Percentiles rank a stretch among this genome's conserved stretches.
These are phyloP conservation scores for Entomophthora muscae DNA, from an alignment of 371 early-diverging fungal species.

Conservation along the genomic window DNA sequence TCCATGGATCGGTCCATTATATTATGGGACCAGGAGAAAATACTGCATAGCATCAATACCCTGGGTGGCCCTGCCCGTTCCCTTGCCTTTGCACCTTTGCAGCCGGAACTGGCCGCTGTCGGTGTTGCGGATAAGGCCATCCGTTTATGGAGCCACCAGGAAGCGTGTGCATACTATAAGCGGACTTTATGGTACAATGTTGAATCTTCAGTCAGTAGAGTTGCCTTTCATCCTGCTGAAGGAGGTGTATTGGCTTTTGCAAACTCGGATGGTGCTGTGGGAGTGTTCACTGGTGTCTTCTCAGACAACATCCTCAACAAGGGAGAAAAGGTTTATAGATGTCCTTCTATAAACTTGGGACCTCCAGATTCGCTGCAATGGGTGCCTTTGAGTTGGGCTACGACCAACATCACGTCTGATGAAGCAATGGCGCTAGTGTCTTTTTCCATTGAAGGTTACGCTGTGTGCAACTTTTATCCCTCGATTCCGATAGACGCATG, in stretches of 20 bases:
- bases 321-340: not conserved
- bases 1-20: not conserved
- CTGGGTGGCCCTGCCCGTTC: not conserved
- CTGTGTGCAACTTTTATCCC: not conserved
- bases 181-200: not conserved
- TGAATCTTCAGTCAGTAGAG: not conserved
- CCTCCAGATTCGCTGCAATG: not conserved
- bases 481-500: not conserved
- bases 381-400: not conserved
- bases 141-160: not conserved
- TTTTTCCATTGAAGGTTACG: not conserved
- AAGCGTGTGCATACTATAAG: not conserved
- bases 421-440: not conserved
- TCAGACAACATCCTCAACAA: not conserved
- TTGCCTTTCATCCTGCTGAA: not conserved
- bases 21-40: not conserved
- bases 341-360: not conserved
- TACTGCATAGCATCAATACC: not conserved
- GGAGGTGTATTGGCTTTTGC: not conserved
- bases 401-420: not conserved
- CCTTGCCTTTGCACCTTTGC: not conserved
- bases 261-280: not conserved
- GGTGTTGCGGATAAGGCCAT: not conserved
- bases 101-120: not conserved
- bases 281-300: not conserved